A percentile compares a stretch with the other conserved stretches of the same genome.
Evolutionary conservation across 257 asterid species (phyloP).

Genomic region (Penstemon barbatus): DNA sequence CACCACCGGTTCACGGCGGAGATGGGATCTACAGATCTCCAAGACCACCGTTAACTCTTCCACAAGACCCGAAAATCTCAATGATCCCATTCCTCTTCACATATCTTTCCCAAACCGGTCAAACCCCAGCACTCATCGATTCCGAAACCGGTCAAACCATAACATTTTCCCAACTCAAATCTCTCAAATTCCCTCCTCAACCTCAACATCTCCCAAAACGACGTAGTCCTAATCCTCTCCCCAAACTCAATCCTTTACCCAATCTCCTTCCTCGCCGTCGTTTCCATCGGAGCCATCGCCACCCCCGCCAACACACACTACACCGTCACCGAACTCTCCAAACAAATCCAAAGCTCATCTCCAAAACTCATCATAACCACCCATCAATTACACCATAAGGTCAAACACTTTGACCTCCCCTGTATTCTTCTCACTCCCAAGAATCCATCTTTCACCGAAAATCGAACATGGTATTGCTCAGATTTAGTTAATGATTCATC

Average conservation of each 20-base stretch:
- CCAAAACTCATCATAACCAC: constrained; percentile 40
- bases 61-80: constrained; percentile 29
- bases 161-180: constrained; percentile 30
- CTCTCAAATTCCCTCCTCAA: constrained; percentile 32
- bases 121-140: constrained; percentile 37
- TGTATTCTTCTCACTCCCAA: constrained; percentile 24
- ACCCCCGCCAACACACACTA: constrained; percentile 36
- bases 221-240: constrained; percentile 33
- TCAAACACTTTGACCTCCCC: constrained; percentile 36
- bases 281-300: constrained; percentile 36
- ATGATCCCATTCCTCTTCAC: constrained; percentile 37
- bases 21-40: constrained; percentile 41
- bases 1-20: constrained; percentile 21
- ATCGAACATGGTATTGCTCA: background rate
- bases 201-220: constrained; percentile 34
- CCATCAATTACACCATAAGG: constrained; percentile 31
- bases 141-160: constrained; percentile 31
- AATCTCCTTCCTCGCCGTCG: constrained; percentile 31
- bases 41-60: constrained; percentile 35
- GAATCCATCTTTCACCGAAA: background rate
- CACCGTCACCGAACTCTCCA: constrained; percentile 31
- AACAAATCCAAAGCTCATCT: constrained; percentile 32
- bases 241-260: constrained; percentile 43
- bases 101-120: constrained; percentile 26
- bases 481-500: constrained; percentile 15